phyloP scores from a whole-genome alignment of 768 basidiomycete genomes.

The Leccinum broughii region DNA sequence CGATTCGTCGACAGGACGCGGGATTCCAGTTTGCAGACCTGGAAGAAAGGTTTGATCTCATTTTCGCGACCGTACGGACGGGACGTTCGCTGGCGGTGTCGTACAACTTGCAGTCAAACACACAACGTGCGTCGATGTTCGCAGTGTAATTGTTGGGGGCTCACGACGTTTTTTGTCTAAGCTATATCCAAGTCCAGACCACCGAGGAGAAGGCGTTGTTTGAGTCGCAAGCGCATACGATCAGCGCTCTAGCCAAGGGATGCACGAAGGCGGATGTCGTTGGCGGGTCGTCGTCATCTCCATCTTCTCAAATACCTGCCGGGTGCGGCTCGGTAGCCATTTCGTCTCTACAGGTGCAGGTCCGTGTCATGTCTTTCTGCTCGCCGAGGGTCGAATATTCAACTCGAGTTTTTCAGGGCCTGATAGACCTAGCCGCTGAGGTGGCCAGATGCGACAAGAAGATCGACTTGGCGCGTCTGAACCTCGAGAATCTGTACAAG shows the following conservation, averaged over 20 bases:
- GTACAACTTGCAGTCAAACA: slow-evolving; percentile 84
- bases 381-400: too few species aligned
- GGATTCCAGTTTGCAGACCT: slow-evolving; percentile 55
- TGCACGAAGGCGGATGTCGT: slow-evolving; percentile 69
- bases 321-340: slow-evolving; percentile 79
- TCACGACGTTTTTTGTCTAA: too few species aligned
- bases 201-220: slow-evolving; percentile 66
- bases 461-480: too few species aligned
- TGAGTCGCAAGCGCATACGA: slow-evolving; percentile 69
- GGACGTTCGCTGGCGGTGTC: slow-evolving; percentile 57
- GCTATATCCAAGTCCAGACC: slow-evolving; percentile 67
- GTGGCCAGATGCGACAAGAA: too few species aligned
- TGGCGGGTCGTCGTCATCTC: slow-evolving; percentile 34
- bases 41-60: slow-evolving; percentile 81
- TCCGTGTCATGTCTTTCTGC: slow-evolving; percentile 25
- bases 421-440: too few species aligned
- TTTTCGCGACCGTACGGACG: slow-evolving; percentile 75
- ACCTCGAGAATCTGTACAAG: too few species aligned
- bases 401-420: too few species aligned
- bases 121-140: slow-evolving; percentile 31
- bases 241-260: slow-evolving; percentile 77
- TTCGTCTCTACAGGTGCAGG: slow-evolving; percentile 48
- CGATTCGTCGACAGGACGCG: too few species aligned
- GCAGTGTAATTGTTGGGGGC: too few species aligned
- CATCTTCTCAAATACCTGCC: slow-evolving; percentile 58